A percentile compares a stretch with the other conserved stretches of the same genome.
Conservation (phyloP, 2,329 filamentous ascomycete genomes). For the Fusarium sp. region DNA sequence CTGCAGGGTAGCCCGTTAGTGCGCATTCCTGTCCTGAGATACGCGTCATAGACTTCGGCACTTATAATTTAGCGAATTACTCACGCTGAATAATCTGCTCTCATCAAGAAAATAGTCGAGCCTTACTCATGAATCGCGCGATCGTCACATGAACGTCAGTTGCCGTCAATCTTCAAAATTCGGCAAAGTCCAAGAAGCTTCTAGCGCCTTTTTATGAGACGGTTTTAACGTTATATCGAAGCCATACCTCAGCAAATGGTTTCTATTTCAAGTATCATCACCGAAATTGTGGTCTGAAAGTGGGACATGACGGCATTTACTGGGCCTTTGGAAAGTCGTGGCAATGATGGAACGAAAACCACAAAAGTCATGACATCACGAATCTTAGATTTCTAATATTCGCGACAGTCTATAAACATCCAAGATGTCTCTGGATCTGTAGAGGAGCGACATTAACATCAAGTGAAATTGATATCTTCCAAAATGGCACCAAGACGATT, state of each 20-base stretch:
- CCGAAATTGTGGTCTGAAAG: constrained; percentile 10
- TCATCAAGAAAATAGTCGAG: too few species aligned
- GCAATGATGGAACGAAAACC: background rate
- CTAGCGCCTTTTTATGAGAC: background rate
- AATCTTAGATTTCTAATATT: constrained; percentile 2
- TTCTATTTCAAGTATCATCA: background rate
- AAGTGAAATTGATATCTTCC: background rate
- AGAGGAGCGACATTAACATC: fast-evolving
- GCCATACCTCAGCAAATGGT: background rate
- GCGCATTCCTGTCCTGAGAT: background rate
- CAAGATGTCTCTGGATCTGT: fast-evolving
- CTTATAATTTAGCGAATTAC: background rate
- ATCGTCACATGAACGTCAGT: background rate
- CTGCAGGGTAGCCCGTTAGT: background rate
- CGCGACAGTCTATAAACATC: background rate
- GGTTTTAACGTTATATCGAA: background rate
- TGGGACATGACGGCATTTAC: constrained; percentile 31
- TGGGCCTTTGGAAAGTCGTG: background rate
- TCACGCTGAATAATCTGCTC: constrained; percentile 16
- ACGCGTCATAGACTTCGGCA: constrained; percentile 14
- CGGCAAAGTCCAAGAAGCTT: background rate
- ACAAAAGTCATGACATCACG: constrained; percentile 25
- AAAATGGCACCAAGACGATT: constrained; percentile 28
- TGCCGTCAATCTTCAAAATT: background rate
- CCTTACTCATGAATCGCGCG: background rate